phyloP scores from a whole-genome alignment of 495 filamentous ascomycete genomes.

The Sordaria brevicollis region DNA sequence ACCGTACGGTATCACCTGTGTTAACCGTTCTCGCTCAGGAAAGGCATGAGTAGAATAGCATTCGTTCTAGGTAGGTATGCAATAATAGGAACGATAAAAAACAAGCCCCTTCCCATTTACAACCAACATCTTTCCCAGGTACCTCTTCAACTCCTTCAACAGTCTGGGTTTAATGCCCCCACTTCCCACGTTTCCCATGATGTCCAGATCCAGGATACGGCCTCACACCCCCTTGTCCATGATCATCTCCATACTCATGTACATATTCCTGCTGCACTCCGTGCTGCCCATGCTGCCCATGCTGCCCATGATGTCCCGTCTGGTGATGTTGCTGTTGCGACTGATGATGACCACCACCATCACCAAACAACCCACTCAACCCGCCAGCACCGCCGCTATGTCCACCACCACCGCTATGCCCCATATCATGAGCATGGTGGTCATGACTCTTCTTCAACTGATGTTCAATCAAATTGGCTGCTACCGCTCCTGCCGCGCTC shows the following conservation, averaged over 20 bases:
- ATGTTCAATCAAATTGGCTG: constrained; percentile 43
- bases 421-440: background rate
- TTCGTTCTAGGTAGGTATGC: background rate
- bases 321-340: background rate
- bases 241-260: constrained; percentile 1
- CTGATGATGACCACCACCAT: background rate
- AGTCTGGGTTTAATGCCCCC: background rate
- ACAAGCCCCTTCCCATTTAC: too few species aligned
- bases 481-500: constrained; percentile 43
- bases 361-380: background rate
- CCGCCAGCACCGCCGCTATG: background rate
- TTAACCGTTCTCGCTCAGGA: too few species aligned
- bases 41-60: too few species aligned
- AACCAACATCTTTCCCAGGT: background rate
- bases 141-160: too few species aligned
- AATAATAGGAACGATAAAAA: background rate
- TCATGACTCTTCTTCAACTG: constrained; percentile 30
- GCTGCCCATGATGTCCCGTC: background rate
- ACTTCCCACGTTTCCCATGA: background rate
- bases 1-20: too few species aligned
- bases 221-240: background rate
- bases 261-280: constrained; percentile 12
- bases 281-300: constrained; percentile 9
- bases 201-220: too few species aligned
- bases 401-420: background rate